Percentiles rank a stretch among this genome's conserved stretches.
Conservation (phyloP, 2,329 filamentous ascomycete genomes). For the Claviceps purpurea region DNA sequence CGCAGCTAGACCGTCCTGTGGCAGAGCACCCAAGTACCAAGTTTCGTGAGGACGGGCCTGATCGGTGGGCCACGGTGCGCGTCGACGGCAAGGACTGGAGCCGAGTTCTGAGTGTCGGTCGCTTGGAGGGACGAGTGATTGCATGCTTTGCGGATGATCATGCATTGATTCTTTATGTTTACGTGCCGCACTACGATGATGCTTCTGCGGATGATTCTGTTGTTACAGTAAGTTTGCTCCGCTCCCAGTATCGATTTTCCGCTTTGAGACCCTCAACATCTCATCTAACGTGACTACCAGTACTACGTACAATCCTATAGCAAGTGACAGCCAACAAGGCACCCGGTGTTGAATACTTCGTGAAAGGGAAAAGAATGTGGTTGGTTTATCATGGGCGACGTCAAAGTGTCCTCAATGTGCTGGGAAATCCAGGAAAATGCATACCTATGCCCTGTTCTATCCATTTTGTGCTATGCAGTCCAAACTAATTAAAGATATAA, state of each 20-base stretch:
- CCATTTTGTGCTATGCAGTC: no score
- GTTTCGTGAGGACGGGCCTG: slow-evolving; percentile 64
- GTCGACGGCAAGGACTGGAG: slow-evolving; percentile 95
- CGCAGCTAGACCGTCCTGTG: slow-evolving; percentile 56
- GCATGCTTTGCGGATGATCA: slow-evolving; percentile 77
- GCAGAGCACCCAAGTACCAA: slow-evolving; percentile 70
- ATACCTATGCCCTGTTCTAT: no score
- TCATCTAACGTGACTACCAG: slow-evolving; percentile 16
- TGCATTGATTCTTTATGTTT: slow-evolving; percentile 72
- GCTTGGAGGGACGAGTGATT: slow-evolving; percentile 81
- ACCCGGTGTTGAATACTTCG: background rate
- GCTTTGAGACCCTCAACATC: background rate
- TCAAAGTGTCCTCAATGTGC: background rate
- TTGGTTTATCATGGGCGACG: background rate
- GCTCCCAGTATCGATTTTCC: background rate
- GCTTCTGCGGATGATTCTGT: slow-evolving; percentile 55
- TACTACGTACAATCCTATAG: slow-evolving; percentile 33
- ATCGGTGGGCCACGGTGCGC: slow-evolving; percentile 76
- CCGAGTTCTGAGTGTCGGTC: slow-evolving; percentile 79
- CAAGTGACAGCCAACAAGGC: slow-evolving; percentile 1
- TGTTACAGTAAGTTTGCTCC: slow-evolving; percentile 47
- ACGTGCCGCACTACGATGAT: slow-evolving; percentile 59
- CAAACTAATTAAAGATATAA: no score
- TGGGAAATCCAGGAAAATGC: background rate
- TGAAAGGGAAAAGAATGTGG: background rate